Evolutionary conservation across 345 rosid genomes (phyloP).

Genomic region (Populus alba): DNA sequence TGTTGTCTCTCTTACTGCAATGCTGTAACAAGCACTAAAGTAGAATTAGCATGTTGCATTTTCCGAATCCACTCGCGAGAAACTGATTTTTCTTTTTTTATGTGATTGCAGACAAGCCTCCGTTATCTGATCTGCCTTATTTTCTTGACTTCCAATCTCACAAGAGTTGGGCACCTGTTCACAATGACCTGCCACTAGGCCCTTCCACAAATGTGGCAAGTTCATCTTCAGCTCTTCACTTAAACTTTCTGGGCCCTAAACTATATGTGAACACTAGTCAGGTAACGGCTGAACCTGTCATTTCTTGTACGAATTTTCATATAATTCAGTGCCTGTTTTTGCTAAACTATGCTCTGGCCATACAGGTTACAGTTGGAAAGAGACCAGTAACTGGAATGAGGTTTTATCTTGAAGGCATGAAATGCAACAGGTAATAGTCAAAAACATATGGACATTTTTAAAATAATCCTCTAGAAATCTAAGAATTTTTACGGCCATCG

Average conservation of each 20-base stretch:
- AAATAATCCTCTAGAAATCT: background rate
- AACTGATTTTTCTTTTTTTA: background rate
- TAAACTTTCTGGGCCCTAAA: constrained; percentile 82
- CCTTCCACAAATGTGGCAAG: constrained; percentile 60
- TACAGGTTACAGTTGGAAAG: constrained; percentile 56
- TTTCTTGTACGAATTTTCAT: background rate
- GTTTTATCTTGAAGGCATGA: constrained; percentile 84
- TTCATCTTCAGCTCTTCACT: constrained; percentile 59
- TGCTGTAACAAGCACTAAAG: background rate
- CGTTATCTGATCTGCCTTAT: constrained; percentile 56
- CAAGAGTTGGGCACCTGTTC: constrained; percentile 86
- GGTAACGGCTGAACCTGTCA: constrained; percentile 29
- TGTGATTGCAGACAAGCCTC: constrained; percentile 72
- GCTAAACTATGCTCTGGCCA: background rate
- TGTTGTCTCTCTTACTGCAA: background rate
- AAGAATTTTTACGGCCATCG: background rate
- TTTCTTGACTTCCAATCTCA: constrained; percentile 78
- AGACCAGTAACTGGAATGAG: constrained; percentile 81
- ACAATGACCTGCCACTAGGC: constrained; percentile 81
- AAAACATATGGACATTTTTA: background rate
- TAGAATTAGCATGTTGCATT: background rate
- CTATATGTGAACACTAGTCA: constrained; percentile 70
- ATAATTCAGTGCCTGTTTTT: background rate
- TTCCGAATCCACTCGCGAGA: background rate
- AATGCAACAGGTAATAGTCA: constrained; percentile 63